These are phyloP conservation scores for Mycosphaerella sp. DNA, from an alignment of 2,329 filamentous ascomycete genomes.

Conservation along the genomic window DNA sequence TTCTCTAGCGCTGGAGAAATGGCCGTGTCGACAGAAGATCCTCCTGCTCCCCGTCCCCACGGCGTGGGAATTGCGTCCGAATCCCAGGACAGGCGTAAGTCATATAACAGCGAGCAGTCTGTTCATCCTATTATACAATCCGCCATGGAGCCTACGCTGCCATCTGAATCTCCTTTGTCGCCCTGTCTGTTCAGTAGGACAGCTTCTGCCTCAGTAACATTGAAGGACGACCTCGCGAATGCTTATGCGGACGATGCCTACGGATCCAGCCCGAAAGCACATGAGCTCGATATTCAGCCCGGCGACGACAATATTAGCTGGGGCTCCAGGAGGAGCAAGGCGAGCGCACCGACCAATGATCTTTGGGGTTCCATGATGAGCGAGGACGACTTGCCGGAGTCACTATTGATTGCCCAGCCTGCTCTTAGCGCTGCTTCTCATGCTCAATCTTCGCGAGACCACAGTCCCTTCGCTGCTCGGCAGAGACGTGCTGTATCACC, in stretches of 20 bases:
- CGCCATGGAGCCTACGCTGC: constrained; percentile 6
- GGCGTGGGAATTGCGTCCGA: neutral
- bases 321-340: constrained; percentile 31
- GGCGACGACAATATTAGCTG: constrained; percentile 37
- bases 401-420: constrained; percentile 21
- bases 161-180: neutral
- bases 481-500: constrained; percentile 24
- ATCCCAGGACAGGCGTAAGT: neutral
- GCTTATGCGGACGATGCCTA: constrained; percentile 35
- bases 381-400: constrained; percentile 30
- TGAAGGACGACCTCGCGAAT: constrained; percentile 41
- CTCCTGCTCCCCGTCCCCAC: neutral
- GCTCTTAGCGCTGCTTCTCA: constrained; percentile 14
- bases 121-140: constrained; percentile 1
- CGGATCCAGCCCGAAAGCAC: constrained; percentile 1
- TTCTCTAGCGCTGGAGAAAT: neutral
- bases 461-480: constrained; percentile 18
- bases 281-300: constrained; percentile 30
- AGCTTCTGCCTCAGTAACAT: constrained; percentile 14
- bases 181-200: neutral
- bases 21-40: neutral
- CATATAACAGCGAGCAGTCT: constrained; percentile 3
- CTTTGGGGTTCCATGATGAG: constrained; percentile 32
- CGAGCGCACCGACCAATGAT: constrained; percentile 24
- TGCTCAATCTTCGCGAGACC: constrained; percentile 16